These are phyloP conservation scores for Oxyria digyna DNA, from an alignment of 148 eudicot species.

Conservation along the genomic window DNA sequence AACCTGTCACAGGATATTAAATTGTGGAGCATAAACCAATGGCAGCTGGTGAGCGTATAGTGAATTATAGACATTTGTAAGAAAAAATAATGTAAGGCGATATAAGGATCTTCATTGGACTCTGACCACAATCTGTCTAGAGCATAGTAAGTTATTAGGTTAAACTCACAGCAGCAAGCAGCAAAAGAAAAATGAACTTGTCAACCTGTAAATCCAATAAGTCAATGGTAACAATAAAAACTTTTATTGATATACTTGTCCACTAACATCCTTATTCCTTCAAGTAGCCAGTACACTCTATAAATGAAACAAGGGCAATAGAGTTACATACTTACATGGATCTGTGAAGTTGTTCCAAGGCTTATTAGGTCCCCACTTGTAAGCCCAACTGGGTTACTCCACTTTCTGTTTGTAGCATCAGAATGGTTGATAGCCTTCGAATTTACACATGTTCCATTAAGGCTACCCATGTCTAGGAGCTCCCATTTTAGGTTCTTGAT, in stretches of 20 bases:
- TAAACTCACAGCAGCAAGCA: neutral
- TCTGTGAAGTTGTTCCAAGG: neutral
- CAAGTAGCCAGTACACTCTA: neutral
- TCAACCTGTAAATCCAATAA: neutral
- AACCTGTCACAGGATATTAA: neutral
- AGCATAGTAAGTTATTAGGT: neutral
- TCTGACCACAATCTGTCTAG: neutral
- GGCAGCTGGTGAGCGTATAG: neutral
- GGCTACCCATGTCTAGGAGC: slow-evolving; percentile 1
- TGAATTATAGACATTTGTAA: neutral
- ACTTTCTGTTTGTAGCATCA: neutral
- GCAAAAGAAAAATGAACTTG: neutral
- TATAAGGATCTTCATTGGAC: neutral
- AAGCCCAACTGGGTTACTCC: neutral
- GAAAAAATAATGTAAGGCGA: neutral
- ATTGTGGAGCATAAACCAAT: neutral
- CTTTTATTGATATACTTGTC: neutral
- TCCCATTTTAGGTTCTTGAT: neutral
- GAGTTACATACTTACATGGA: neutral
- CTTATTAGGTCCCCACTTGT: neutral
- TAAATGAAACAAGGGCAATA: neutral
- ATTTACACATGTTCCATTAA: neutral
- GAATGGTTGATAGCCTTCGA: neutral
- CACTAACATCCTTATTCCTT: neutral
- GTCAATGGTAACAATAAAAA: neutral